Evolutionary conservation across 75 land plant genomes (phyloP).

Genomic region (Pseudotsuga menziesii): DNA sequence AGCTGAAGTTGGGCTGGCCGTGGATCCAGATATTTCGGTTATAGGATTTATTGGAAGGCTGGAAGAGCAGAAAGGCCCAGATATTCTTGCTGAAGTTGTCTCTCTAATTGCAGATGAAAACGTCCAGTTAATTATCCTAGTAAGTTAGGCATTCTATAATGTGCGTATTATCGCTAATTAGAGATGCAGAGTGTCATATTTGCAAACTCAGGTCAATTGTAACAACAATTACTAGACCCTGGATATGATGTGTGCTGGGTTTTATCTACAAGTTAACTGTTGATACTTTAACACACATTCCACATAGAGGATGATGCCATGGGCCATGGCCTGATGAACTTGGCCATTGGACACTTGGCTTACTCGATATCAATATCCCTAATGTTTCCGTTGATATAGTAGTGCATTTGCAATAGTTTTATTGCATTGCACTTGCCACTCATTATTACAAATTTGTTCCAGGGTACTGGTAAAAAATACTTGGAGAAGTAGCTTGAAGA

Average conservation of each 20-base stretch:
- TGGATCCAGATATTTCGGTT: slow-evolving; percentile 61
- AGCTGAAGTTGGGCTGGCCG: slow-evolving; percentile 85
- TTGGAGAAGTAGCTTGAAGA: slow-evolving; percentile 73
- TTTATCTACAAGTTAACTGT: not conserved
- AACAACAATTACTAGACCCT: not conserved
- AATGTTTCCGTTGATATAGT: too few species aligned
- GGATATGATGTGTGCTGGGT: not conserved
- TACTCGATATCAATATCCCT: too few species aligned
- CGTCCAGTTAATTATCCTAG: slow-evolving; percentile 79
- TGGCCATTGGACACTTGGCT: not conserved
- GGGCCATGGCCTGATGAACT: not conserved
- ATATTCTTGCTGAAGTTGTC: slow-evolving; percentile 79
- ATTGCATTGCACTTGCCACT: not conserved
- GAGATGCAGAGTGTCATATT: not conserved
- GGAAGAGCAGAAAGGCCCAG: slow-evolving; percentile 97
- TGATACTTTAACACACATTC: too few species aligned
- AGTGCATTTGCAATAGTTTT: not conserved
- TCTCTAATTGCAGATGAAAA: slow-evolving; percentile 56
- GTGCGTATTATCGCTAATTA: not conserved
- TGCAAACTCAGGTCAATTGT: not conserved
- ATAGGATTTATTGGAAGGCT: slow-evolving; percentile 89
- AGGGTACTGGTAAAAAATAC: slow-evolving; percentile 93
- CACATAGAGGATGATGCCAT: not conserved
- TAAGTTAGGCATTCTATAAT: slow-evolving; percentile 23
- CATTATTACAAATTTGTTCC: not conserved